Conservation (phyloP, 2,329 filamentous ascomycete species). For the Penicillium sp. region DNA sequence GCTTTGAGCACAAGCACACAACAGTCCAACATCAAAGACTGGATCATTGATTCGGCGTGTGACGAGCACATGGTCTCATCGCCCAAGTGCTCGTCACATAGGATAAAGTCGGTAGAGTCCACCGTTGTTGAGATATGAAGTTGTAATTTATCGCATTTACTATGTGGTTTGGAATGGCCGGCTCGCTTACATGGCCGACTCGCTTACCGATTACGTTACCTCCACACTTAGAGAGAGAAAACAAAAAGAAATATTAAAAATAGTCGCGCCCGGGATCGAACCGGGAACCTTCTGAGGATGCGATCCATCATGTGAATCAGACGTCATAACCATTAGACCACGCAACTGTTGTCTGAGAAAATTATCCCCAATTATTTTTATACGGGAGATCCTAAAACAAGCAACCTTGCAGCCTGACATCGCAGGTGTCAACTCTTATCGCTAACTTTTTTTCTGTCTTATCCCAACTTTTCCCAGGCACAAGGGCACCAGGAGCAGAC, state of each 20-base stretch:
- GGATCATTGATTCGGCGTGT: too few species aligned
- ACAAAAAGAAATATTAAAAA: conserved; percentile 8
- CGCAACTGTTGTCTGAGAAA: conserved; percentile 8
- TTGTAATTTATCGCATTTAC: too few species aligned
- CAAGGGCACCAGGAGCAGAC: neutral
- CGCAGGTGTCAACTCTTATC: conserved; percentile 4
- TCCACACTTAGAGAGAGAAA: too few species aligned
- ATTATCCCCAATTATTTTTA: neutral
- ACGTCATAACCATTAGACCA: conserved; percentile 28
- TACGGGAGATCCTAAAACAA: neutral
- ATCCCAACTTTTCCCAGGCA: conserved; percentile 7
- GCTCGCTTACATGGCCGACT: too few species aligned
- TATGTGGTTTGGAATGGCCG: too few species aligned
- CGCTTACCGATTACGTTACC: too few species aligned
- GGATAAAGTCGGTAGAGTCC: too few species aligned
- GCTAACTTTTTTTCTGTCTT: conserved; percentile 4
- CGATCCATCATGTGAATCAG: conserved; percentile 23
- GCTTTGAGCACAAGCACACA: too few species aligned
- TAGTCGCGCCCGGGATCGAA: conserved; percentile 26
- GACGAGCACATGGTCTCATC: too few species aligned
- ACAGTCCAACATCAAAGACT: too few species aligned
- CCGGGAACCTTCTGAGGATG: conserved; percentile 11
- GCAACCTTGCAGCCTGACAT: neutral
- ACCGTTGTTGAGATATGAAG: too few species aligned
- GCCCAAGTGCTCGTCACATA: too few species aligned